phyloP scores from a whole-genome alignment of 345 rosid genomes.

The Leavenworthia alabamica region DNA sequence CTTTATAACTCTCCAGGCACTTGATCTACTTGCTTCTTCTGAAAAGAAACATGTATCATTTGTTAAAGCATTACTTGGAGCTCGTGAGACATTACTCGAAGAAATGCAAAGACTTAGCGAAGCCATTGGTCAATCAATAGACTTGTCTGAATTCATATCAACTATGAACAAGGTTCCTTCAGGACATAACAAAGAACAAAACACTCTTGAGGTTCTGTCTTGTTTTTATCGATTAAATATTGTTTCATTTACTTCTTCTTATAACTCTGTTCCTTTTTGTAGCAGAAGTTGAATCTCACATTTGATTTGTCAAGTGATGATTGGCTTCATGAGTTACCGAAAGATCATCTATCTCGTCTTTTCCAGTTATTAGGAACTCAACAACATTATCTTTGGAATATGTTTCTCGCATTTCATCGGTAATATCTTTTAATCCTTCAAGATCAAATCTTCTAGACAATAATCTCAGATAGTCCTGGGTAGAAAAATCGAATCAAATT shows the following conservation, averaged over 20 bases:
- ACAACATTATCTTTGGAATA: slow-evolving; percentile 61
- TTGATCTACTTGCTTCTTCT: slow-evolving; percentile 38
- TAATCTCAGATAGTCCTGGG: slow-evolving; percentile 22
- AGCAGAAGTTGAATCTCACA: slow-evolving; percentile 47
- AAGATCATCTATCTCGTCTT: slow-evolving; percentile 42
- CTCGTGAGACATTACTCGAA: slow-evolving; percentile 56
- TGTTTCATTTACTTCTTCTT: neutral
- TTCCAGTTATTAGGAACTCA: slow-evolving; percentile 64
- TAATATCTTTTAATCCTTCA: slow-evolving; percentile 17
- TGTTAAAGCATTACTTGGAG: slow-evolving; percentile 61
- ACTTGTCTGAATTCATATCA: slow-evolving; percentile 50
- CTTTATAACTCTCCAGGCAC: slow-evolving; percentile 44
- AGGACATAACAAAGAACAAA: slow-evolving; percentile 57
- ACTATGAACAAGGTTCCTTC: slow-evolving; percentile 44
- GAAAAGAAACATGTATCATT: slow-evolving; percentile 41
- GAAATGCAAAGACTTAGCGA: slow-evolving; percentile 63
- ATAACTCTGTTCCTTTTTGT: slow-evolving; percentile 19
- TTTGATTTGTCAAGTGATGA: slow-evolving; percentile 36
- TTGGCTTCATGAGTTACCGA: slow-evolving; percentile 39
- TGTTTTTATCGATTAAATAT: neutral
- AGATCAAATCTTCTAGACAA: neutral
- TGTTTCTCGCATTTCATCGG: slow-evolving; percentile 86
- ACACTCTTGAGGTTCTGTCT: slow-evolving; percentile 65
- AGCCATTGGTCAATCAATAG: slow-evolving; percentile 43
- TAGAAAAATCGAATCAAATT: no score